These are phyloP conservation scores for Pleurozium schreberi DNA, from an alignment of 225 moss, liverwort and hornwort genomes.

Conservation along the genomic window DNA sequence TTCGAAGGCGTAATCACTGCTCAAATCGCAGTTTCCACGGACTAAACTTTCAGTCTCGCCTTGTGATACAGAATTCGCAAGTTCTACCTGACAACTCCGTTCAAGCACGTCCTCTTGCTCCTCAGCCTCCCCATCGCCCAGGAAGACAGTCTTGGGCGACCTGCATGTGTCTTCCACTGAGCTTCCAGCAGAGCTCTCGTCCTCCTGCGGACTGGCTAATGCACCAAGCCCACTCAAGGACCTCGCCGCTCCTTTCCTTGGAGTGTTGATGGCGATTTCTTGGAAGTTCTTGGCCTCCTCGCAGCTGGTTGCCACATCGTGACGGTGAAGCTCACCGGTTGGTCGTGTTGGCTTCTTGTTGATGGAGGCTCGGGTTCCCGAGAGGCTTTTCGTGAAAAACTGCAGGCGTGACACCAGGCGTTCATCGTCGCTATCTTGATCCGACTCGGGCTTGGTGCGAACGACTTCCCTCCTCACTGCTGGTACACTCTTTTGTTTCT, in stretches of 20 bases:
- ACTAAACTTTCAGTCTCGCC: not conserved
- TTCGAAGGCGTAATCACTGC: not conserved
- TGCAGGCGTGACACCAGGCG: not conserved
- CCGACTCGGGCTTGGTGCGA: not conserved
- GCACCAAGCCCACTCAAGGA: conserved; percentile 33
- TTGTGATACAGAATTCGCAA: not conserved
- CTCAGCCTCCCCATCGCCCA: not conserved
- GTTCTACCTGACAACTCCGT: conserved; percentile 1
- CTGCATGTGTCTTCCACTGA: conserved; percentile 25
- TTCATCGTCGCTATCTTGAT: conserved; percentile 13
- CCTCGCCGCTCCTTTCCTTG: conserved; percentile 8
- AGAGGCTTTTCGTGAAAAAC: conserved; percentile 2
- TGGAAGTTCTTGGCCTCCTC: not conserved
- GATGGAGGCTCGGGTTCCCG: conserved; percentile 1
- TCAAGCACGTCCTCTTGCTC: not conserved
- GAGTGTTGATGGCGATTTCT: not conserved
- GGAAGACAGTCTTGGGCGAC: conserved; percentile 5
- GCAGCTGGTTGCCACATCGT: conserved; percentile 13
- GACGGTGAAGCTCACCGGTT: not conserved
- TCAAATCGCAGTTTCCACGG: not conserved
- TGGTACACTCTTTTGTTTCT: conserved; percentile 27
- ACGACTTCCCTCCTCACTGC: not conserved
- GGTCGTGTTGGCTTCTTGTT: not conserved
- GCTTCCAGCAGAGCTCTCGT: conserved; percentile 1
- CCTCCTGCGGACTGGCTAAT: conserved; percentile 11